Evolutionary conservation across 176 grass and related monocot species (phyloP).

Genomic region (Chloris gayana): DNA sequence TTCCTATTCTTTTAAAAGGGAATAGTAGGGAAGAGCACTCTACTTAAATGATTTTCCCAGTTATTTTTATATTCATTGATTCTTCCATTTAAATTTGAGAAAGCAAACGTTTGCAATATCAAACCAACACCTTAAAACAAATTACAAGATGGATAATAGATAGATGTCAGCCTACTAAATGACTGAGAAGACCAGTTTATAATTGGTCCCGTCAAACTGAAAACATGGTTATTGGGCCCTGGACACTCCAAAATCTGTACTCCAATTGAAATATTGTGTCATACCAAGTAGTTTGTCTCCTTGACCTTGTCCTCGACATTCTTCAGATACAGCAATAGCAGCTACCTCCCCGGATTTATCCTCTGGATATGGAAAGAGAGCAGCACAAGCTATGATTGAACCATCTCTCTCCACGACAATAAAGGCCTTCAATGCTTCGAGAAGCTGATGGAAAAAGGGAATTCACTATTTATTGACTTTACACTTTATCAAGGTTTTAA

Average conservation of each 20-base stretch:
- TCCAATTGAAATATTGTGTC: not conserved
- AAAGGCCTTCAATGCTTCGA: conserved; percentile 64
- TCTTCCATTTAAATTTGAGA: not conserved
- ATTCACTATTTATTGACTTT: conserved; percentile 21
- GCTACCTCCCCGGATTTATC: conserved; percentile 94
- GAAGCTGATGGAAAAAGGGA: conserved; percentile 52
- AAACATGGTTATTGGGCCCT: not conserved
- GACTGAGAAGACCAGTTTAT: not conserved
- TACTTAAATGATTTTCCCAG: not conserved
- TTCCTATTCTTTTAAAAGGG: not conserved
- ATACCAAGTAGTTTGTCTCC: conserved; percentile 96
- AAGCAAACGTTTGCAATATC: conserved; percentile 7
- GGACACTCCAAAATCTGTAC: not conserved
- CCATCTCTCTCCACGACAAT: conserved; percentile 84
- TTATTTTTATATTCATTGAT: not conserved
- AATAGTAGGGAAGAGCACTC: not conserved
- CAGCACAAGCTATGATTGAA: conserved; percentile 89
- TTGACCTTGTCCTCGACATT: conserved; percentile 94
- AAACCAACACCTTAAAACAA: conserved; percentile 9
- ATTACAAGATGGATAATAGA: not conserved
- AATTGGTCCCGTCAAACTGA: not conserved
- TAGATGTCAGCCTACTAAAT: not conserved
- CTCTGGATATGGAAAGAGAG: conserved; percentile 78
- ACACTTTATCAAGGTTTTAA: not conserved
- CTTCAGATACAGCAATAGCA: conserved; percentile 91